A percentile compares a stretch with the other conserved stretches of the same genome.
phyloP scores from a whole-genome alignment of 2,329 filamentous ascomycete genomes.

The Gaeumannomyces tritici region DNA sequence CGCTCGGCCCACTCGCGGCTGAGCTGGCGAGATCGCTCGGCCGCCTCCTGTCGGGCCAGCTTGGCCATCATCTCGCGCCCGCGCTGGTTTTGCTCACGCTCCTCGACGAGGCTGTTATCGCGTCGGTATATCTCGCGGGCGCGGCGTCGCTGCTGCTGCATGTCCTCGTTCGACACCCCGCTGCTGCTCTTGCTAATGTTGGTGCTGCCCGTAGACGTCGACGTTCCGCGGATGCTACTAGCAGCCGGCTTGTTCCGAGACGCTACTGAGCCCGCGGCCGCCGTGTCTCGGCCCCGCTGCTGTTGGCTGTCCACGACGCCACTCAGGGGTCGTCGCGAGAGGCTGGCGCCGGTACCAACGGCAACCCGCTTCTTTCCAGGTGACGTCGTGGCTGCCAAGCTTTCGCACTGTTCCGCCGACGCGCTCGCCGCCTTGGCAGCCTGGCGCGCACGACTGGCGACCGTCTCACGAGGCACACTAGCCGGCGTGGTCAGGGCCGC shows the following conservation, averaged over 20 bases:
- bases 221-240: slow-evolving; percentile 26
- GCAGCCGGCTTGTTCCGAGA: slow-evolving; percentile 8
- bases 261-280: slow-evolving; percentile 19
- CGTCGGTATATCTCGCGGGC: slow-evolving; percentile 44
- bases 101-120: slow-evolving; percentile 36
- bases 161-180: slow-evolving; percentile 36
- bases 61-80: slow-evolving; percentile 45
- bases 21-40: slow-evolving; percentile 48
- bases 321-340: background rate
- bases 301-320: slow-evolving; percentile 7
- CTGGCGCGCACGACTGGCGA: slow-evolving; percentile 46
- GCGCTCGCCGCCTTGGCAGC: slow-evolving; percentile 21
- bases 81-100: slow-evolving; percentile 41
- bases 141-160: slow-evolving; percentile 38
- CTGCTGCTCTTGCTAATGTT: slow-evolving; percentile 33
- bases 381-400: slow-evolving; percentile 15
- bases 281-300: slow-evolving; percentile 17
- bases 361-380: slow-evolving; percentile 19
- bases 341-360: slow-evolving; percentile 2
- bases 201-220: slow-evolving; percentile 33
- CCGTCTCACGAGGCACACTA: slow-evolving; percentile 42
- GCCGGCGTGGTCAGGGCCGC: slow-evolving; percentile 29
- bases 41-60: slow-evolving; percentile 47
- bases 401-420: background rate
- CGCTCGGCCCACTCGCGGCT: slow-evolving; percentile 52